Base-by-base conservation (phyloP, 176 grass and related monocot genomes). In the Eleusine indica region DNA sequence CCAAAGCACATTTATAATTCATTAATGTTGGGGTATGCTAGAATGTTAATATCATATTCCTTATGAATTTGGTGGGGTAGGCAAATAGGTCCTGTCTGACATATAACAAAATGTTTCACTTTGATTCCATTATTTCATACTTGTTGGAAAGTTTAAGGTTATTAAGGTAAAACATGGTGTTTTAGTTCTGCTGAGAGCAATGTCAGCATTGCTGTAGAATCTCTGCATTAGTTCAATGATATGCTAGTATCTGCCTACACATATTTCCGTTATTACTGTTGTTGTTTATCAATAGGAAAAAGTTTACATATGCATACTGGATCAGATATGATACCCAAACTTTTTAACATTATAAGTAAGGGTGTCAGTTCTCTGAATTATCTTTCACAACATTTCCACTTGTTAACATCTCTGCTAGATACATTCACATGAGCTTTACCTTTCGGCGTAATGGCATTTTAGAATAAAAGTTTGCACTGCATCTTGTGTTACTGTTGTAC, bases 1-100 rank as follows among this genome's bases (percentile, higher is more conserved):
- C 74, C 74, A 83, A 54, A 25, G 32, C 22, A 73, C 37, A 80
- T 29, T 53, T 84, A 47, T 29, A 49, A 67, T 66, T 14, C 52
- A 19, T 25, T 67, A 15, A 52, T 52, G 29, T 46, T 80, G 52
- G 3, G 51, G 18, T 53, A 38, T 51, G 22, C 5, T n/a, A n/a
- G 48, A 39, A 69, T 64, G 32, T 49, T 79, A 42, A 52, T 80
- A 2, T 80, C 11, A 39, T 40, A 53, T 54, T 32, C 8, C 46
- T 38, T 19, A 53, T 21, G 22, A 79, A 67, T n/a, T 51, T 79
- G 8, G 42, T 47, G 41, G 12, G 22, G 0, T 72, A 44, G 4
- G 65, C 14, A 78, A 44, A 66, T 46, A 32, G 12, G 7, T 29
- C 3, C 61, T 77, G 35, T 22, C 19, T 62, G 38, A 25, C 56